Conservation (phyloP, 202 grass and related monocot genomes). For the Alloteropsis angusta region DNA sequence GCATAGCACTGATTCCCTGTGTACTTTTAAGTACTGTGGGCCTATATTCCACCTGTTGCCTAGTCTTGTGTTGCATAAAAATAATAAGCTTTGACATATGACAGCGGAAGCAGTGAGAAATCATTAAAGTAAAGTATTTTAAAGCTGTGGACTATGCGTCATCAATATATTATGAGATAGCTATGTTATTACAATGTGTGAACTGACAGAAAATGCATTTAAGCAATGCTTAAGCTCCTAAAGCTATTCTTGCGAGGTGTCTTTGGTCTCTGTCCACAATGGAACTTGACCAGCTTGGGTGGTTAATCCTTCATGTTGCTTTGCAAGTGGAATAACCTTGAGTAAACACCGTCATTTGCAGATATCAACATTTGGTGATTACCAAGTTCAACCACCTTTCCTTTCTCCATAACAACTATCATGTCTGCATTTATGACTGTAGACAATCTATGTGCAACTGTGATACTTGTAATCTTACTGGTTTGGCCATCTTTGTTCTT, state of each 20-base stretch:
- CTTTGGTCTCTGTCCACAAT: neutral
- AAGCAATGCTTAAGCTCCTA: conserved; percentile 17
- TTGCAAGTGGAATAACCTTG: conserved; percentile 34
- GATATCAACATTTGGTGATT: conserved; percentile 26
- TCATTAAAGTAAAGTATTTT: neutral
- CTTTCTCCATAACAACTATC: conserved; percentile 58
- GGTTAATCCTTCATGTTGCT: conserved; percentile 36
- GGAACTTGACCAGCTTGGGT: neutral
- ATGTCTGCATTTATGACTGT: conserved; percentile 27
- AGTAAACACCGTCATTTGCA: conserved; percentile 26
- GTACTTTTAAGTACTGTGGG: neutral
- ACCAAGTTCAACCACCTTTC: conserved; percentile 38
- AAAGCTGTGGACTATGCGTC: neutral
- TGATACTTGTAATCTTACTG: conserved; percentile 28
- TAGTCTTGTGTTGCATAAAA: neutral
- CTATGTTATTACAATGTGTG: conserved; percentile 26
- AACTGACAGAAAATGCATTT: conserved; percentile 12
- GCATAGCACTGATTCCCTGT: neutral
- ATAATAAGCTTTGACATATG: neutral
- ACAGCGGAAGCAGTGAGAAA: neutral
- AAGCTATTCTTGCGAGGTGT: conserved; percentile 8
- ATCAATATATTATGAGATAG: conserved; percentile 9
- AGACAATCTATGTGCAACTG: conserved; percentile 46
- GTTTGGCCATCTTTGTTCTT: neutral
- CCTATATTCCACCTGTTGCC: neutral